phyloP scores from a whole-genome alignment of 176 grass and related monocot species.

The Aegilops tauschii region DNA sequence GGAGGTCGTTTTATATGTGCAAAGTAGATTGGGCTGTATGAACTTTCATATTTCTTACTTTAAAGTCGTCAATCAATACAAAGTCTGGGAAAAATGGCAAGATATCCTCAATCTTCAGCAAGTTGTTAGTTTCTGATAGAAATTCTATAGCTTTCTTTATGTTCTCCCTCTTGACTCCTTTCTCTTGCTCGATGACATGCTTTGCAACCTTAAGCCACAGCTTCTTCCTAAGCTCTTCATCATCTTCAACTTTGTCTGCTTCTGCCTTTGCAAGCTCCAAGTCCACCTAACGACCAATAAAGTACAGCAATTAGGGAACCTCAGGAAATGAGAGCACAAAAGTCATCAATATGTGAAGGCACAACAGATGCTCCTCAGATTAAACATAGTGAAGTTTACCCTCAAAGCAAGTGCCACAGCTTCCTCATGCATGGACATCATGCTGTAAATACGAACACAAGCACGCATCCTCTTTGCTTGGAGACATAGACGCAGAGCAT shows the following conservation, averaged over 20 bases:
- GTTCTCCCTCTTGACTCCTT: conserved; percentile 95
- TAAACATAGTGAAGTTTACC: conserved; percentile 43
- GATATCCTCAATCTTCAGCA: conserved; percentile 99
- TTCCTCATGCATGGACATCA: conserved; percentile 99
- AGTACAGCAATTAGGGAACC: conserved; percentile 2
- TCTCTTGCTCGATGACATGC: conserved; percentile 98
- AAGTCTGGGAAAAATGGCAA: conserved; percentile 98
- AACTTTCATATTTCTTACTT: conserved; percentile 52
- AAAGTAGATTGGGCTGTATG: conserved; percentile 10
- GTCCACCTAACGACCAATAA: conserved; percentile 58
- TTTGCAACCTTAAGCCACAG: conserved; percentile 98
- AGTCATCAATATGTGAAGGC: conserved; percentile 23
- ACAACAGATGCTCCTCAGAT: conserved; percentile 12
- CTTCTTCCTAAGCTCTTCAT: conserved; percentile 96
- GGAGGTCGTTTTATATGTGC: not conserved
- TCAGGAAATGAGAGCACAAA: conserved; percentile 18
- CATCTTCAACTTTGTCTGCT: conserved; percentile 98
- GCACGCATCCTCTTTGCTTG: conserved; percentile 94
- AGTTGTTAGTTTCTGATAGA: conserved; percentile 84
- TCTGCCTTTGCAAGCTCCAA: conserved; percentile 96
- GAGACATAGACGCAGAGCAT: conserved; percentile 95
- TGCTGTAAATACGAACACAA: conserved; percentile 96
- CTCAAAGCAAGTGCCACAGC: conserved; percentile 94
- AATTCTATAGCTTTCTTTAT: conserved; percentile 98
- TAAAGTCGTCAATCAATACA: conserved; percentile 96